Base-by-base conservation (phyloP, 352 stramenopile species). In the Globisporangium spinosum region DNA sequence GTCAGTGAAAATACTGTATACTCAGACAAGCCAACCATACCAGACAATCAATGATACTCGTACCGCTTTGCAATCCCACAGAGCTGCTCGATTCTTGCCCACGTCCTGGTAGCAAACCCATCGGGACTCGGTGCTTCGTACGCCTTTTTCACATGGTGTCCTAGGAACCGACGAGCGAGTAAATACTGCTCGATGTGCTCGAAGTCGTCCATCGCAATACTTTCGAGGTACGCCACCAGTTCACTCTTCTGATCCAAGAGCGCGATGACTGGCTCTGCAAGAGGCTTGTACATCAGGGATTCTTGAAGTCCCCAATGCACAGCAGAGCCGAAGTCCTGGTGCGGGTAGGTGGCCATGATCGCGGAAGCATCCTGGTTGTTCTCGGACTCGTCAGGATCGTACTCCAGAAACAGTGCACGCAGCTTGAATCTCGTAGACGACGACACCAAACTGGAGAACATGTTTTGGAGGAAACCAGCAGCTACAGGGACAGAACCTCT, bases 251-350 rank as follows among this genome's bases (percentile, higher is more conserved):
- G 17, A 25, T 56, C 27, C 17, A 80, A 20, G 2, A 77, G 64
- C 27, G 67, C 49, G 27, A 76, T 57, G 22, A 85, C 62, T 10
- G 74, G 74, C 1, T 63, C 27, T 3, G 78, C 75, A 10, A 91
- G 55, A 8, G 68, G 56, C 20, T 63, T 59, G 66, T 80, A 91
- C 55, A 82, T 20, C 25, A 85, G 64, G 34, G 79, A 76, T 53
- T 92, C 80, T 22, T 84, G 74, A 15, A 93, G 53, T 34, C 82
- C 83, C 32, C 79, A 79, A 66, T 93, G 83, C 57, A 94, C 76
- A 1, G 85, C 83, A n/a, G 85, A 82, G n/a, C 83, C 85, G 64
- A 91, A 80, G 62, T 94, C 82, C 72, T 92, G 85, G 53, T 94
- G 85, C 4, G 82, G 70, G 51, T 92, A 92, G 29, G 60, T 73